phyloP scores from a whole-genome alignment of 2,329 filamentous ascomycete species.

The Exophiala sp. region DNA sequence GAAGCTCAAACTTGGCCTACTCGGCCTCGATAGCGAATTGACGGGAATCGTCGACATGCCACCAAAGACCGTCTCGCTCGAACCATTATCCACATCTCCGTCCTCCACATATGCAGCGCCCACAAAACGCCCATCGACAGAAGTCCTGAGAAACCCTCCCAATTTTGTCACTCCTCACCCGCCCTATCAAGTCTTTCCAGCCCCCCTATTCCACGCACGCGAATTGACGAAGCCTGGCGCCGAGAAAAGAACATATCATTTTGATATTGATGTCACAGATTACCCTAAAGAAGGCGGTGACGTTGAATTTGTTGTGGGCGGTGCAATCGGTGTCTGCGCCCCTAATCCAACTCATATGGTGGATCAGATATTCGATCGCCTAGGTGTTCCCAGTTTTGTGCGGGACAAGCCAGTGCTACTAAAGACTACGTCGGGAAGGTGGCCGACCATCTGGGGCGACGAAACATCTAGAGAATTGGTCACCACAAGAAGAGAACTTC shows the following conservation, averaged over 20 bases:
- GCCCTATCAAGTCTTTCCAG: constrained; percentile 85
- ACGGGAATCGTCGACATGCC: constrained; percentile 70
- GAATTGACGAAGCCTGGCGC: constrained; percentile 85
- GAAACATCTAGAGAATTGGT: constrained; percentile 80
- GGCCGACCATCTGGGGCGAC: constrained; percentile 98
- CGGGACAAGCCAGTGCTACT: constrained; percentile 80
- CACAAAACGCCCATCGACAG: neutral
- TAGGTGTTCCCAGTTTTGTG: constrained; percentile 75
- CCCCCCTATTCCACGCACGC: constrained; percentile 78
- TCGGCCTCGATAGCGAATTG: constrained; percentile 67
- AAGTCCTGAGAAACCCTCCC: constrained; percentile 62
- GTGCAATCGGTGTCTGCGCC: constrained; percentile 88
- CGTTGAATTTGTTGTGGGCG: constrained; percentile 93
- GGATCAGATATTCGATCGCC: constrained; percentile 76
- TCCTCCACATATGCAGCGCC: constrained; percentile 12
- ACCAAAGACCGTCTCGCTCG: constrained; percentile 68
- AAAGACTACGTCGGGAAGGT: constrained; percentile 75
- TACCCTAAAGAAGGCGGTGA: constrained; percentile 78
- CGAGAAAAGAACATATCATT: constrained; percentile 96
- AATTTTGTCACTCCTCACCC: constrained; percentile 91
- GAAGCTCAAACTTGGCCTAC: constrained; percentile 68
- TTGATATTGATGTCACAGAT: constrained; percentile 92
- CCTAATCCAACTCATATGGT: constrained; percentile 76
- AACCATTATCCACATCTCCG: constrained; percentile 21
- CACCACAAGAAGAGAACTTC: constrained; percentile 83